Evolutionary conservation across 1,284 basidiomycete species (phyloP), one percentile per base, ranked within the genome.

Genomic region (Tilletia setariae): DNA sequence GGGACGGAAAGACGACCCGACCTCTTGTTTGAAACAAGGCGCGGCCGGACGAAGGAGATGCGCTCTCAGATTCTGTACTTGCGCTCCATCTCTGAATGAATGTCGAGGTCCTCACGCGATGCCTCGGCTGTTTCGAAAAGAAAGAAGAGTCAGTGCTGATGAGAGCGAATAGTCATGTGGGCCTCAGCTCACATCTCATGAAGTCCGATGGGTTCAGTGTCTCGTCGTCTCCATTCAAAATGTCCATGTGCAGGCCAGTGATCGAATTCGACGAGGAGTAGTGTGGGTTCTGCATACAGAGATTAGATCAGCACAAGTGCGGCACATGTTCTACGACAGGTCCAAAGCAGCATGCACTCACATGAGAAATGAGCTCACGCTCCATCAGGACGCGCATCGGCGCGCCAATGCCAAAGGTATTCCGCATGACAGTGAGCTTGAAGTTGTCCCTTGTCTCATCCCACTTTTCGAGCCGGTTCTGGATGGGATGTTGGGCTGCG

Each of bases 301-400:
- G 47, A n/a, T n/a, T 49, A n/a, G n/a, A 49, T 25, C 47, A 49
- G 47, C n/a, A 49, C 47, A 19, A 49, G 7, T 8, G 16, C 9
- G 47, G n/a, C n/a, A 9, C 8, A 9, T 11, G 47, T 40, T 6
- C 11, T 11, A 19, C 47, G 47, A 49, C 47, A 44, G 66, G 8
- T 32, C 8, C n/a, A 13, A 40, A 0, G n/a, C 30, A 32, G 23
- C 2, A 9, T 43, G 28, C 2, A 85, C 89, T 79, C 77, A 94
- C 94, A 70, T 88, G 84, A 64, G 87, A 84, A 16, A 93, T 92
- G 62, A 94, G 87, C 86, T 91, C 91, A 78, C 94, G 87, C 83
- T 98, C 95, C 95, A 98, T 98, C 76, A 95, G 86, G 68, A 89
- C 85, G 56, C 94, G 87, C 82, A 96, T 87, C 4, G 95, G 95